These are phyloP conservation scores for Capronia epimyces DNA, from an alignment of 2,329 filamentous ascomycete species.

Conservation along the genomic window DNA sequence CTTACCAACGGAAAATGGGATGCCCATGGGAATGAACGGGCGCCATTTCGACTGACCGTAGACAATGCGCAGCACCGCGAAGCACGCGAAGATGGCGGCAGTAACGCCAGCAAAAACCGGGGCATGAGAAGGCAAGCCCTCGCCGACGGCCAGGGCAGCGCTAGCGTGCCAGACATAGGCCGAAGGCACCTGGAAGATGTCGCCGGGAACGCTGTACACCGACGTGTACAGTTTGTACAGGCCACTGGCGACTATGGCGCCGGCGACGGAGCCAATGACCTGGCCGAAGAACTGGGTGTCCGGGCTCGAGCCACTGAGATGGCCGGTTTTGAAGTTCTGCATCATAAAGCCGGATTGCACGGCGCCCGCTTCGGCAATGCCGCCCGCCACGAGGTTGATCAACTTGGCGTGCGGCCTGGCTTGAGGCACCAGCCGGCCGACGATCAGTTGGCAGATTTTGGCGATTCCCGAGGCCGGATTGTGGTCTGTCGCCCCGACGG, in stretches of 20 bases:
- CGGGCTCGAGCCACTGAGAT: background rate
- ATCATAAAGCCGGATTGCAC: background rate
- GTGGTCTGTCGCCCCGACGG: background rate
- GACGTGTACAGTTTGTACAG: background rate
- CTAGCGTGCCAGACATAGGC: background rate
- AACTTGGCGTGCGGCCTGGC: background rate
- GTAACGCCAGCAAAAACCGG: background rate
- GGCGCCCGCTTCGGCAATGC: background rate
- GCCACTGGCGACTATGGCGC: background rate
- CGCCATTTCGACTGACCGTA: background rate
- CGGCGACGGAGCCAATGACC: background rate
- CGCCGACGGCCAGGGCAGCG: background rate
- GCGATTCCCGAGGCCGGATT: background rate
- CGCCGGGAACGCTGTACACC: background rate
- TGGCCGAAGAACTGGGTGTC: background rate
- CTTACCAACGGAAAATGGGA: background rate
- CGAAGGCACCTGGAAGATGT: background rate
- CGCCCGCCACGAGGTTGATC: background rate
- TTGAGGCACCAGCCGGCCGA: background rate
- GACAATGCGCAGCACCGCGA: background rate
- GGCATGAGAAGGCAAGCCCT: background rate
- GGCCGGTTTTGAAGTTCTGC: background rate
- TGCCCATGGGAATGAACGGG: conserved; percentile 1
- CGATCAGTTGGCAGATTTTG: background rate
- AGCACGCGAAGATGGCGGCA: background rate